Evolutionary conservation across 208 protist genomes (phyloP), one percentile per base, ranked within the genome.

Genomic region (Trypanosoma grayi): DNA sequence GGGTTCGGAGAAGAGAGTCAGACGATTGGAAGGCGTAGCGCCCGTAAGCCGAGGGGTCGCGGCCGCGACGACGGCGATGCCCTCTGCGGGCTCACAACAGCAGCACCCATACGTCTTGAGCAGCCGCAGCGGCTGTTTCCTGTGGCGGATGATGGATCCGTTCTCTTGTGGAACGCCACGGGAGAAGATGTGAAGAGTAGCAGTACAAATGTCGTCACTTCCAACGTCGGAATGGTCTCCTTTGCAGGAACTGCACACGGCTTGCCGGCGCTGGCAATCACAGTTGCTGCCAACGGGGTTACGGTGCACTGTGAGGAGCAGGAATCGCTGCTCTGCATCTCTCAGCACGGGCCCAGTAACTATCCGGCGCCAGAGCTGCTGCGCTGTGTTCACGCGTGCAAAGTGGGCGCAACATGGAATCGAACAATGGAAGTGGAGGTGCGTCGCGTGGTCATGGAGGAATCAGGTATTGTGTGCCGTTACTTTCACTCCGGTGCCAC

Each of bases 401-500:
- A 52, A 1, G 62, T 51, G 25, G n/a, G 46, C 18, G 58, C 37
- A 2, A 46, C 55, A 13, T 52, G 87, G 13, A 57, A 73, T 13
- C 28, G 55, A 10, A 75, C 83, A 10, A 25, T 77, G 11, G 88
- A 94, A 54, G 51, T 72, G 0, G 88, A 94, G 52, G 73, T 78
- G 18, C 60, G 63, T 9, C 80, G 88, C 22, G 73, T 59, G 16
- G 68, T 92, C 14, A 56, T 86, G 34, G 55, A 74, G 56, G 54
- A 53, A 22, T 68, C 58, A 20, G 88, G 88, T 16, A 68, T 70
- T 20, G 78, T 94, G n/a, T 76, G 61, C 11, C 74, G 83, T 57
- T 70, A 64, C 60, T 94, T 89, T 33, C 64, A 77, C 24, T 92
- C 83, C 1, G 88, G 88, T 24, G 51, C 52, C 16, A 75, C 70